A percentile compares a stretch with the other conserved stretches of the same genome.
Conservation (phyloP, 2,329 filamentous ascomycete genomes). For the Stachybotrys echinatus region DNA sequence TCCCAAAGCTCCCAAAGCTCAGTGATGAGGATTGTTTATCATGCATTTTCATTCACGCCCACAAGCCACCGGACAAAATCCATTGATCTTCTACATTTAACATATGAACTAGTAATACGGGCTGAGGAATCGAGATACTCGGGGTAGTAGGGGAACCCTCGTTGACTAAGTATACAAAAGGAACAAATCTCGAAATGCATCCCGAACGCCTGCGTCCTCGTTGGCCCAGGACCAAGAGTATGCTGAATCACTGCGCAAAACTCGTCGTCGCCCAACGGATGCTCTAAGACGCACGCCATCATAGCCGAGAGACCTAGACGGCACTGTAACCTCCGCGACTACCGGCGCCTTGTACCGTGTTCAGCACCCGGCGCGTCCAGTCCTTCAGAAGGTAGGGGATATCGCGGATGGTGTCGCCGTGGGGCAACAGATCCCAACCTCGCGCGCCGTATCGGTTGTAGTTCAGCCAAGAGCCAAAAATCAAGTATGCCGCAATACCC, state of each 20-base stretch:
- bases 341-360: constrained; percentile 77
- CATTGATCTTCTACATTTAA: neutral
- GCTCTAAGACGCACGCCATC: too few species aligned
- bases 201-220: constrained; percentile 15
- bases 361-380: constrained; percentile 73
- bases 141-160: constrained; percentile 1
- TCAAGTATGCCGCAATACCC: constrained; percentile 80
- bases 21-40: too few species aligned
- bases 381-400: constrained; percentile 90
- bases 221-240: too few species aligned
- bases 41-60: too few species aligned
- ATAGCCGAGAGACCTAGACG: constrained; percentile 67
- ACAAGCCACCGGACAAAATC: neutral
- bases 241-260: too few species aligned
- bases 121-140: neutral
- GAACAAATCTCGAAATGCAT: constrained; percentile 16
- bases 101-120: neutral
- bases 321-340: constrained; percentile 91
- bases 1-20: too few species aligned
- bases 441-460: constrained; percentile 94
- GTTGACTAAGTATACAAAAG: constrained; percentile 18
- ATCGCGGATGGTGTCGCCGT: constrained; percentile 88
- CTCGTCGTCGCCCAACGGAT: too few species aligned
- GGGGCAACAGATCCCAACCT: constrained; percentile 91
- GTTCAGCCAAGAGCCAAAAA: constrained; percentile 98